Base-by-base conservation (phyloP, 306 rosid genomes). In the Vigna hirtella region DNA sequence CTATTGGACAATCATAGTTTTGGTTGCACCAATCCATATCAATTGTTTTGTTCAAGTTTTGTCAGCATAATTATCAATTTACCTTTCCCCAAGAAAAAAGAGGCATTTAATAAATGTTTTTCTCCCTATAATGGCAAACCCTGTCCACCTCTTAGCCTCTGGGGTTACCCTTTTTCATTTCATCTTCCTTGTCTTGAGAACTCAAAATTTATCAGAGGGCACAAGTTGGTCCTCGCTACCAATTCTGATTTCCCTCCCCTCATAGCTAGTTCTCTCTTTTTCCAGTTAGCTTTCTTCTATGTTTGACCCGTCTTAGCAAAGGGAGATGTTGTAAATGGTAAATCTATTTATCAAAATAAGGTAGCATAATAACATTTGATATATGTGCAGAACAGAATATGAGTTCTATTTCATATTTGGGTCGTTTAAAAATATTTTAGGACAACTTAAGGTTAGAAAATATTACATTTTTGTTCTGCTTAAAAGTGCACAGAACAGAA, bases 171-270 rank as follows among this genome's bases (percentile, higher is more conserved):
- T 22, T 67, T 49, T 14, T 10, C 42, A 45, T 71, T 62, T 38
- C 10, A 47, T 57, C 26, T 74, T 49, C 28, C 11, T 36, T 75
- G 26, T 74, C 59, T 26, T 16, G 49, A 49, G 47, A 65, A 58
- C 42, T 55, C 43, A 26, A 42, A 9, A 72, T 32, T 43, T 48
- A 9, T 67, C 52, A 38, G 7, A 26, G 57, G 20, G 20, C 26
- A 15, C 48, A 48, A 6, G 28, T 22, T 70, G 71, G 10, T 70
- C 45, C 20, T 61, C 30, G 5, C 24, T 15, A 43, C 51, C 63
- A 57, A 6, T 66, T 64, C 9, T 28, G 30, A 58, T 64, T 15
- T 64, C 38, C 76, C 13, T 75, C 48, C 47, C 18, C 24, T 40
- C 55, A 40, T 20, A n/a, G 49, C 38, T 38, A 72, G 28, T 63